Evolutionary conservation across 345 rosid genomes (phyloP).

Genomic region (Moricandia arvensis): DNA sequence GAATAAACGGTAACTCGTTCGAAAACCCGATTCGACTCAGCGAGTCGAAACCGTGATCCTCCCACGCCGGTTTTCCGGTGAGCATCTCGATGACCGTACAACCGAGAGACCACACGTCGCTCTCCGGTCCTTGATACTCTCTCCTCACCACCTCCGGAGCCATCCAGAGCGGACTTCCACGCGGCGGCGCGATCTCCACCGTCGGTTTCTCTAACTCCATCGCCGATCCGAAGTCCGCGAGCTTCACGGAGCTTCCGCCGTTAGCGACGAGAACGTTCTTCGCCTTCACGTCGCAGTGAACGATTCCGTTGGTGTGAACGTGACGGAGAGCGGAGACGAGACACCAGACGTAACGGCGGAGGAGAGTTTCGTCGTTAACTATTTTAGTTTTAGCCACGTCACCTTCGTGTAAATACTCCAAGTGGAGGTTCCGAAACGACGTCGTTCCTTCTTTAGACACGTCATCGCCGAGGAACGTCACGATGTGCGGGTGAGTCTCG

Average conservation of each 20-base stretch:
- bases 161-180: conserved; percentile 94
- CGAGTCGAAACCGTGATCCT: conserved; percentile 52
- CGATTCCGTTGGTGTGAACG: conserved; percentile 57
- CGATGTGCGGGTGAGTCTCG: conserved; percentile 47
- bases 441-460: conserved; percentile 37
- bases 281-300: conserved; percentile 79
- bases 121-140: conserved; percentile 69
- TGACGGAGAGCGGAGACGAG: conserved; percentile 57
- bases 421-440: conserved; percentile 59
- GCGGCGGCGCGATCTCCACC: conserved; percentile 46
- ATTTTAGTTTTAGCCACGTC: conserved; percentile 44
- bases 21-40: conserved; percentile 61
- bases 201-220: not conserved
- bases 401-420: conserved; percentile 63
- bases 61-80: conserved; percentile 74
- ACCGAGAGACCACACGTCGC: conserved; percentile 83
- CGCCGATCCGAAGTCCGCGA: conserved; percentile 83
- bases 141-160: conserved; percentile 82
- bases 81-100: conserved; percentile 77
- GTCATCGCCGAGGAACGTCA: conserved; percentile 55
- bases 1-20: conserved; percentile 47
- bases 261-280: conserved; percentile 54
- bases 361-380: conserved; percentile 32
- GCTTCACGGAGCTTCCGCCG: conserved; percentile 44
- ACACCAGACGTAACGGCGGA: conserved; percentile 52